A percentile compares a stretch with the other conserved stretches of the same genome.
phyloP scores from a whole-genome alignment of 139 green algal genomes.

The Zygnema circumcarinatum region DNA sequence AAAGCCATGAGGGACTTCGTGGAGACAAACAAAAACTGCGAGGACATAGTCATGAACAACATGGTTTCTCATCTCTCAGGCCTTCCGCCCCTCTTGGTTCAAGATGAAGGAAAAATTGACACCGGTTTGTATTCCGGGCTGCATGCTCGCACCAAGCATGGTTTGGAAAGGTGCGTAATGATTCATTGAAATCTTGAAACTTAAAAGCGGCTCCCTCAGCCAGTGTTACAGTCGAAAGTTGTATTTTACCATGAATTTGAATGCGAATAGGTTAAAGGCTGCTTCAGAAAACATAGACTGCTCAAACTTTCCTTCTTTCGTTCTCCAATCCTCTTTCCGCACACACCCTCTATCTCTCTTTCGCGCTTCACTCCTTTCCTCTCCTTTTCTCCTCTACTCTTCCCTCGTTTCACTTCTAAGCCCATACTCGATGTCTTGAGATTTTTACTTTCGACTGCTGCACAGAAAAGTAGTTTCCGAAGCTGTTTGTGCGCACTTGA shows the following conservation, averaged over 20 bases:
- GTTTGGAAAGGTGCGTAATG: conserved; percentile 10
- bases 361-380: too few species aligned
- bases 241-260: background rate
- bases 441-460: background rate
- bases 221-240: background rate
- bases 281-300: background rate
- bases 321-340: background rate
- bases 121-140: conserved; percentile 13
- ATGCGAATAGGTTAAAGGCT: background rate
- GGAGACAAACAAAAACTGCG: conserved; percentile 46
- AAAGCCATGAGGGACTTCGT: conserved; percentile 36
- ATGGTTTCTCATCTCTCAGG: conserved; percentile 43
- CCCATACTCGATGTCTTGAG: background rate
- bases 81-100: conserved; percentile 37
- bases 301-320: background rate
- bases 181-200: background rate
- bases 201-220: background rate
- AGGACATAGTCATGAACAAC: conserved; percentile 58
- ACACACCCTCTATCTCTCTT: too few species aligned
- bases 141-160: conserved; percentile 5
- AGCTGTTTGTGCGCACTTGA: background rate
- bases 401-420: background rate
- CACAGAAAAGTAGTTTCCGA: background rate
- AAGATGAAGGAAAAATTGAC: conserved; percentile 36
- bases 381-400: background rate